Conservation (phyloP, 2,329 filamentous ascomycete genomes). For the Colletotrichum sp. region DNA sequence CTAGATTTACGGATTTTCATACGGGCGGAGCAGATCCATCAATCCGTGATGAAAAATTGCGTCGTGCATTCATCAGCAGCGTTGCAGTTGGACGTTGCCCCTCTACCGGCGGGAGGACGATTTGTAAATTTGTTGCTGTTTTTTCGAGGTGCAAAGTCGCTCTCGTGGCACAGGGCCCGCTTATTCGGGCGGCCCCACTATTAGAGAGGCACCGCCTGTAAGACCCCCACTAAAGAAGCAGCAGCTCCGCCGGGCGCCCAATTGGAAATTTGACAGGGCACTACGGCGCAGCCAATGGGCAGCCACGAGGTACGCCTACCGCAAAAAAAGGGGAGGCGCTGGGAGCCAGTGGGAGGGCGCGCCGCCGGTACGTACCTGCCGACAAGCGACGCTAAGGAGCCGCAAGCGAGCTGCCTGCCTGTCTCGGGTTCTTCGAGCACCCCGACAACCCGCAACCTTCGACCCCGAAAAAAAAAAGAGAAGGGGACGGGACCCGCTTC, state of each 20-base stretch:
- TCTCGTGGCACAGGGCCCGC: background rate
- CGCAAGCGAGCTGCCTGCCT: constrained; percentile 14
- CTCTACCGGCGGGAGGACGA: background rate
- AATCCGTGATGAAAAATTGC: background rate
- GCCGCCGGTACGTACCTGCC: background rate
- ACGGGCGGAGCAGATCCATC: background rate
- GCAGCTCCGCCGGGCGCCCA: background rate
- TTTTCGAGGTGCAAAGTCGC: background rate
- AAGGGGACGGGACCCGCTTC: background rate
- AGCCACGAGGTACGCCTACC: background rate
- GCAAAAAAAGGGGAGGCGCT: background rate
- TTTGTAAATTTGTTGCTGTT: background rate
- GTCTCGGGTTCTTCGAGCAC: constrained; percentile 17
- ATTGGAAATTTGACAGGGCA: constrained; percentile 1
- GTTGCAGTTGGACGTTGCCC: background rate
- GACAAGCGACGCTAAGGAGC: background rate
- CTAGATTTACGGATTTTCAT: constrained; percentile 13
- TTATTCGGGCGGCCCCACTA: background rate
- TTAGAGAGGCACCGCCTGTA: background rate
- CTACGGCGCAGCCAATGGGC: background rate
- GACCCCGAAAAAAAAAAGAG: background rate
- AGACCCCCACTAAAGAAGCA: constrained; percentile 6
- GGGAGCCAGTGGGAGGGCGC: background rate
- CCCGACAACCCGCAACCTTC: constrained; percentile 17
- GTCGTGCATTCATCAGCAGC: background rate